Conservation (phyloP, 176 grass and related monocot species). For the Leersia perrieri region DNA sequence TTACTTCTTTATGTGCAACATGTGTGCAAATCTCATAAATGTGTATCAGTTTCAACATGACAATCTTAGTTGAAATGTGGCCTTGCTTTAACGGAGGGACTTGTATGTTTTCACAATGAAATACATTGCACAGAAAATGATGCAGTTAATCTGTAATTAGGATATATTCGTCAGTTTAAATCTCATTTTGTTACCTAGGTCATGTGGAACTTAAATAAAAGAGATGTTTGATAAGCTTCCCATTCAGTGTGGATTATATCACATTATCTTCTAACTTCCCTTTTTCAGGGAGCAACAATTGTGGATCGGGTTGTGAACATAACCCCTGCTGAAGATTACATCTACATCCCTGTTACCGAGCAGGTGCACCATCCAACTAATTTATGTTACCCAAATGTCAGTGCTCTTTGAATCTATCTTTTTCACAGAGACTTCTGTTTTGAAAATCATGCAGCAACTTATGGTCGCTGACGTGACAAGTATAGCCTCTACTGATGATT, state of each 20-base stretch:
- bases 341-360: slow-evolving; percentile 68
- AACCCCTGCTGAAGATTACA: slow-evolving; percentile 83
- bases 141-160: neutral
- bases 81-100: neutral
- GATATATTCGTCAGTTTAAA: neutral
- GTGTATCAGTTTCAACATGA: slow-evolving; percentile 1
- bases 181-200: neutral
- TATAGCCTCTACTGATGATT: slow-evolving; percentile 40
- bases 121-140: neutral
- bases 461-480: slow-evolving; percentile 49
- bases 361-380: slow-evolving; percentile 45
- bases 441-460: slow-evolving; percentile 59
- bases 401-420: neutral
- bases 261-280: neutral
- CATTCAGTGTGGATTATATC: neutral
- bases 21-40: neutral
- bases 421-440: slow-evolving; percentile 21
- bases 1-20: slow-evolving; percentile 4
- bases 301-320: slow-evolving; percentile 85
- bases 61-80: neutral
- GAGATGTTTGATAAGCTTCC: neutral
- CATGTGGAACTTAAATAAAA: neutral
- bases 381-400: slow-evolving; percentile 26
- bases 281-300: slow-evolving; percentile 88
- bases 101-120: neutral